These are phyloP conservation scores for Monilinia polystroma DNA, from an alignment of 2,329 filamentous ascomycete species.

Conservation along the genomic window DNA sequence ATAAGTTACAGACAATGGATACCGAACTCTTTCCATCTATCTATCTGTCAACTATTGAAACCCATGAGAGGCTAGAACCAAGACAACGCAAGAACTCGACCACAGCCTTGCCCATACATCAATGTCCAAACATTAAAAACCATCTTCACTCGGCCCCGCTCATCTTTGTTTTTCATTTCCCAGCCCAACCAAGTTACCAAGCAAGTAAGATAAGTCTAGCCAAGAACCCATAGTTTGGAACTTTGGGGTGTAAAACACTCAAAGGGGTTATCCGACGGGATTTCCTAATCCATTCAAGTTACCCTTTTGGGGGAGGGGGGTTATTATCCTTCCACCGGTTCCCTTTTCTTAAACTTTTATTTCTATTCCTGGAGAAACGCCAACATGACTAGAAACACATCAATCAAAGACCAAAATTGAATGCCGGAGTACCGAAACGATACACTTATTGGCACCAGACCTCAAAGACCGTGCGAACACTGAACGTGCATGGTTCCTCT, in stretches of 20 bases:
- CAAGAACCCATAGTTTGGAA: not conserved
- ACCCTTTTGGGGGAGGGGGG: no score
- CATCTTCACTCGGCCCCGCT: slow-evolving; percentile 9
- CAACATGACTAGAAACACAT: slow-evolving; percentile 6
- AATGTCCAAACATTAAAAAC: slow-evolving; percentile 20
- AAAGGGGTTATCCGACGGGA: slow-evolving; percentile 17
- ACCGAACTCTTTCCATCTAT: not conserved
- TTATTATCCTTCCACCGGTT: no score
- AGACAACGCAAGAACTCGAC: slow-evolving; percentile 14
- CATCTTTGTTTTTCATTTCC: not conserved
- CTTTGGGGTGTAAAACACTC: not conserved
- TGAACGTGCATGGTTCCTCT: slow-evolving; percentile 5
- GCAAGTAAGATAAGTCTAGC: not conserved
- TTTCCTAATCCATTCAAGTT: not conserved
- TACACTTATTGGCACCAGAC: not conserved
- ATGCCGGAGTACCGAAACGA: slow-evolving; percentile 13
- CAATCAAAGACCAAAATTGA: slow-evolving; percentile 5
- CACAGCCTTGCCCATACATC: slow-evolving; percentile 23
- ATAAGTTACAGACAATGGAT: not conserved
- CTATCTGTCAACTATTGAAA: slow-evolving; percentile 13
- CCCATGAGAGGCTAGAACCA: slow-evolving; percentile 7
- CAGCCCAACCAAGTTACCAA: slow-evolving; percentile 3
- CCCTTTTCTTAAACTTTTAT: not conserved
- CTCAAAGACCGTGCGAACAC: no score
- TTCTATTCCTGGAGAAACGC: slow-evolving; percentile 16